Conservation (phyloP, 371 early-diverging fungal genomes). For the Mucor lusitanicus region DNA sequence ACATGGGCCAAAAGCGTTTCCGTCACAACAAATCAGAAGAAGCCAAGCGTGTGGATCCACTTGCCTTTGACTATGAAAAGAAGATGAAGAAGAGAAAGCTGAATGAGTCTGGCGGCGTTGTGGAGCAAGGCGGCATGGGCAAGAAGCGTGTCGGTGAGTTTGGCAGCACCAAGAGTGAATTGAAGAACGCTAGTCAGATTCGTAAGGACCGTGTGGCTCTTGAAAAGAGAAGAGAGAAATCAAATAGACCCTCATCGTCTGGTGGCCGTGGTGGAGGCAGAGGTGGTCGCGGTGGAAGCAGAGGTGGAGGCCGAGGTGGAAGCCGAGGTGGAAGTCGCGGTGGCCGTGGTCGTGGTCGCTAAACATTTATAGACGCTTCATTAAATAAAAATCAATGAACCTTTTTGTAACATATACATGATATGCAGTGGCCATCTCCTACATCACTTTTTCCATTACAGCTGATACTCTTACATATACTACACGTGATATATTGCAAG, state of each 20-base stretch:
- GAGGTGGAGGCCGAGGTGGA: conserved; percentile 1
- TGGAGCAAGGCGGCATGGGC: conserved; percentile 46
- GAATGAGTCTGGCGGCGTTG: conserved; percentile 17
- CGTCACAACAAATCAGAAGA: conserved; percentile 64
- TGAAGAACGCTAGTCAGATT: conserved; percentile 84
- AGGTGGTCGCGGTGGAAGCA: not conserved
- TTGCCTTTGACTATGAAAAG: conserved; percentile 64
- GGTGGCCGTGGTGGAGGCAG: conserved; percentile 7
- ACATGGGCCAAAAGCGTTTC: conserved; percentile 55
- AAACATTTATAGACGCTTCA: not conserved
- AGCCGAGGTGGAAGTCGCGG: conserved; percentile 4
- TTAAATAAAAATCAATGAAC: not conserved
- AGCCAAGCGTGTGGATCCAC: conserved; percentile 66
- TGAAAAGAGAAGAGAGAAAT: conserved; percentile 77
- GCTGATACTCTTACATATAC: not conserved
- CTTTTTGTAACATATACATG: not conserved
- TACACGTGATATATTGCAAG: not conserved
- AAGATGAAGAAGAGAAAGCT: conserved; percentile 66
- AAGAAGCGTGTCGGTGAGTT: conserved; percentile 54
- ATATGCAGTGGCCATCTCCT: too few species aligned
- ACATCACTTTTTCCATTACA: too few species aligned
- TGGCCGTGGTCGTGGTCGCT: not conserved
- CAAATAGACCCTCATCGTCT: conserved; percentile 44
- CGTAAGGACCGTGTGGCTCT: conserved; percentile 79
- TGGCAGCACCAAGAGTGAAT: conserved; percentile 67